phyloP scores from a whole-genome alignment of 1,284 basidiomycete genomes.

The Lignosus rhinocerotis region DNA sequence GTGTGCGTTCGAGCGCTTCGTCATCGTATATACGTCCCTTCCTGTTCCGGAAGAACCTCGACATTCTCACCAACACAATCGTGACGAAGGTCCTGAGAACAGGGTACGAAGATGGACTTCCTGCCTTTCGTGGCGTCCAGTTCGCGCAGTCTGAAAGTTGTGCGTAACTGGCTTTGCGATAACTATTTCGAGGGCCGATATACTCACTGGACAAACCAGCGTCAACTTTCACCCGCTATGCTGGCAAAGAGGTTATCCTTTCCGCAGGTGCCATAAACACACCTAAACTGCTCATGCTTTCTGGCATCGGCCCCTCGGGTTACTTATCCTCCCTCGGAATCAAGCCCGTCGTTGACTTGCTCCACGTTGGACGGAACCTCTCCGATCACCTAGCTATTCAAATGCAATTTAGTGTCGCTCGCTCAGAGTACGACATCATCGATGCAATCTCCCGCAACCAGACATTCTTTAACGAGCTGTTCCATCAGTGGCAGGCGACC shows the following conservation, averaged over 20 bases:
- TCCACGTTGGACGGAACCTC: slow-evolving; percentile 38
- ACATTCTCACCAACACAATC: slow-evolving; percentile 41
- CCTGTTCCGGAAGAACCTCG: slow-evolving; percentile 38
- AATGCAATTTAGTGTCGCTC: slow-evolving; percentile 17
- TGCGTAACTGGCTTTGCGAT: no score
- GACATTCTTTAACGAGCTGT: slow-evolving; percentile 13
- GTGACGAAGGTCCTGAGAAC: slow-evolving; percentile 40
- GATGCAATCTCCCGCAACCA: slow-evolving; percentile 16
- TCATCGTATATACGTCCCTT: slow-evolving; percentile 30
- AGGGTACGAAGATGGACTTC: slow-evolving; percentile 10
- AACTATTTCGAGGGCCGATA: slow-evolving; percentile 24
- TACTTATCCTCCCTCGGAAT: slow-evolving; percentile 28
- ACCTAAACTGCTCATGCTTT: slow-evolving; percentile 36
- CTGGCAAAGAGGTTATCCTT: slow-evolving; percentile 30
- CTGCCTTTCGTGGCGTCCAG: no score
- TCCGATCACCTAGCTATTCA: slow-evolving; percentile 37
- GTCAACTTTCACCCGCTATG: slow-evolving; percentile 18
- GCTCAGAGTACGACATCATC: slow-evolving; percentile 11
- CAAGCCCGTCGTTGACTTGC: slow-evolving; percentile 32
- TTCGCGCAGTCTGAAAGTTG: no score
- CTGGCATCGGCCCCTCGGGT: slow-evolving; percentile 24
- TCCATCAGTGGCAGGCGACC: slow-evolving; percentile 18
- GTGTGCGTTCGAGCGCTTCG: no score
- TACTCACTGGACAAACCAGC: slow-evolving; percentile 24
- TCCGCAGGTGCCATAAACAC: slow-evolving; percentile 24